Conservation (phyloP, 768 basidiomycete species). For the Xerocomus spinulosus region DNA sequence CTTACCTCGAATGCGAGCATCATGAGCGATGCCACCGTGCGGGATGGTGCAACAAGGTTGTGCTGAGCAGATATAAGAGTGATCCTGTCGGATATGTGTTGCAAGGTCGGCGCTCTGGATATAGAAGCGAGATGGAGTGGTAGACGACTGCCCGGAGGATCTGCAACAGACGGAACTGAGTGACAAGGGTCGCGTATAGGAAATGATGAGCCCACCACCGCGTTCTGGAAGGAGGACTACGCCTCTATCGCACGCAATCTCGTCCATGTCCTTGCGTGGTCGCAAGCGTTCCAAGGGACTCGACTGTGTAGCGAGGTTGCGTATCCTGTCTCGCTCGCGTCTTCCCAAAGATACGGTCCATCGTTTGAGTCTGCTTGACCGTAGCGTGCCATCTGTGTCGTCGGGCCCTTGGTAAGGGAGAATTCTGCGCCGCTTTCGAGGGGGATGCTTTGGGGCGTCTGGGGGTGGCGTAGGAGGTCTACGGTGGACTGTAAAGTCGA, state of each 20-base stretch:
- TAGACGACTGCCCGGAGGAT: conserved; percentile 65
- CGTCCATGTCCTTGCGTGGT: conserved; percentile 53
- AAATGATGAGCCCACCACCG: conserved; percentile 42
- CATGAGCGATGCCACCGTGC: conserved; percentile 62
- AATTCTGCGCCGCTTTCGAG: conserved; percentile 63
- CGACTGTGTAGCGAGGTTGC: conserved; percentile 42
- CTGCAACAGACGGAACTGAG: conserved; percentile 31
- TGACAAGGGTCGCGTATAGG: neutral
- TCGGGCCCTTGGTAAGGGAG: conserved; percentile 70
- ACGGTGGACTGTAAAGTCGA: conserved; percentile 72
- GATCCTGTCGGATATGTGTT: conserved; percentile 75
- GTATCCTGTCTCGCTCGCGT: conserved; percentile 70
- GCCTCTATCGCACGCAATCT: conserved; percentile 66
- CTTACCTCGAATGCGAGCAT: conserved; percentile 75
- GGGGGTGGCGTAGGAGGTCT: conserved; percentile 63
- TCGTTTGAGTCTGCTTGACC: conserved; percentile 63
- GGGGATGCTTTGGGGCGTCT: conserved; percentile 54
- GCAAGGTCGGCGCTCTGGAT: conserved; percentile 66
- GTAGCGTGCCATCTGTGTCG: conserved; percentile 50
- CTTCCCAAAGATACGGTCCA: conserved; percentile 72
- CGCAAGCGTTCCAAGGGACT: conserved; percentile 41
- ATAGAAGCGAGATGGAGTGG: conserved; percentile 71
- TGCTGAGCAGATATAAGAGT: conserved; percentile 81
- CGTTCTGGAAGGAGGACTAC: conserved; percentile 61
- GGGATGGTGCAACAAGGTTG: conserved; percentile 56